A percentile compares a stretch with the other conserved stretches of the same genome.
Conservation (phyloP, 495 filamentous ascomycete genomes). For the Penicillium egyptiacum region DNA sequence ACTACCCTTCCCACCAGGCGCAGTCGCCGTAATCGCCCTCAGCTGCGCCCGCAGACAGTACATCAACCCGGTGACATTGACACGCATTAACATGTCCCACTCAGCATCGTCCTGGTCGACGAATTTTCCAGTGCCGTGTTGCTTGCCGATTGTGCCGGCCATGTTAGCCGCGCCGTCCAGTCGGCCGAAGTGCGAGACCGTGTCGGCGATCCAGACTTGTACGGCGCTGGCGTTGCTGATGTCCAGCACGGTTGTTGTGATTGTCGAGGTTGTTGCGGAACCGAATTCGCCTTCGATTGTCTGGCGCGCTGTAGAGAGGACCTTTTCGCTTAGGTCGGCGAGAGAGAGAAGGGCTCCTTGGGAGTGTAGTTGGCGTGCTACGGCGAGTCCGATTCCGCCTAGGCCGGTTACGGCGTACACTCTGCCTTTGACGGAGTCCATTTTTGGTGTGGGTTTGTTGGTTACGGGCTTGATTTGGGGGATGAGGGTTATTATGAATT, state of each 20-base stretch:
- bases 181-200: constrained; percentile 42
- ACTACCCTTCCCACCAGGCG: constrained; percentile 40
- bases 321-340: constrained; percentile 46
- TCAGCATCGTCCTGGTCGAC: constrained; percentile 47
- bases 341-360: constrained; percentile 53
- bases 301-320: constrained; percentile 31
- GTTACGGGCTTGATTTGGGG: background rate
- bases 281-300: constrained; percentile 4
- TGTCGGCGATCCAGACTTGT: constrained; percentile 47
- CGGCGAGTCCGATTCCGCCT: constrained; percentile 59
- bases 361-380: constrained; percentile 48
- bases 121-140: constrained; percentile 34
- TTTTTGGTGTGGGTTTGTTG: constrained; percentile 1
- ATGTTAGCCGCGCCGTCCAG: constrained; percentile 61
- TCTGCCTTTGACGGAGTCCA: constrained; percentile 40
- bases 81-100: constrained; percentile 53
- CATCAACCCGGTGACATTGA: constrained; percentile 59
- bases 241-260: constrained; percentile 41
- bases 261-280: constrained; percentile 7
- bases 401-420: constrained; percentile 57
- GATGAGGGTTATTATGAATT: background rate
- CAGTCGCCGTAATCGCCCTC: constrained; percentile 36
- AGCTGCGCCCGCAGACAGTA: constrained; percentile 57
- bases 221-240: constrained; percentile 42
- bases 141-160: constrained; percentile 50